Evolutionary conservation across 2,329 filamentous ascomycete species (phyloP), one percentile per base, ranked within the genome.

Genomic region (Fusarium hostae): DNA sequence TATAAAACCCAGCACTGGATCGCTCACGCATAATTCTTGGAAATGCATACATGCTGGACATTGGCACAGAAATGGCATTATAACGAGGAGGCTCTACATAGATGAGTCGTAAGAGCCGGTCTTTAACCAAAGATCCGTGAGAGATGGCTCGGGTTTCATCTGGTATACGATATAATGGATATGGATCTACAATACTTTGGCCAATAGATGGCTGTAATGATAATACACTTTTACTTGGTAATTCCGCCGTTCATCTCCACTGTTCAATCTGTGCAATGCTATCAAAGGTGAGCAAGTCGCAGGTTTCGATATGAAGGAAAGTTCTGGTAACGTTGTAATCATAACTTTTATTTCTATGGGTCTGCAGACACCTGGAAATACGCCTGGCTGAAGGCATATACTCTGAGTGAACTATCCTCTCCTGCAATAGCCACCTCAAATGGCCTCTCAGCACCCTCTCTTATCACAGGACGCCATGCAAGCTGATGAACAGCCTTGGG

Each of bases 401-500:
- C 80, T 72, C 89, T 84, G 52, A 91, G 78, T 44, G 89, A 90
- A 69, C 85, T 84, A 77, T 91, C 89, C 74, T 91, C 89, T 55
- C 89, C 86, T 26, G 88, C 88, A 63, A 89, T 79, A 8, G 86
- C 87, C 30, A 89, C 76, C 70, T 86, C 82, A 41, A 76, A 75
- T 40, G 66, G 54, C 24, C 69, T 65, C 44, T 75, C 78, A 22
- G 78, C 68, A 16, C 79, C 77, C 32, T 78, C 69, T n/a, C 66
- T 66, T 6, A 55, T 48, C 3, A 74, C 69, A 9, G 91, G 92
- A 68, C 89, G 86, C 92, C 92, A 95, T 11, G 90, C 85, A 39
- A 95, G 82, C 77, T 92, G 90, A 28, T 89, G 86, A 26, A 94
- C 86, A 4, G 90, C 82, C 77, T 88, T 92, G 28, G 91, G 90